Evolutionary conservation across 225 moss, liverwort and hornwort species (phyloP).

Genomic region (Physcomitrium patens): DNA sequence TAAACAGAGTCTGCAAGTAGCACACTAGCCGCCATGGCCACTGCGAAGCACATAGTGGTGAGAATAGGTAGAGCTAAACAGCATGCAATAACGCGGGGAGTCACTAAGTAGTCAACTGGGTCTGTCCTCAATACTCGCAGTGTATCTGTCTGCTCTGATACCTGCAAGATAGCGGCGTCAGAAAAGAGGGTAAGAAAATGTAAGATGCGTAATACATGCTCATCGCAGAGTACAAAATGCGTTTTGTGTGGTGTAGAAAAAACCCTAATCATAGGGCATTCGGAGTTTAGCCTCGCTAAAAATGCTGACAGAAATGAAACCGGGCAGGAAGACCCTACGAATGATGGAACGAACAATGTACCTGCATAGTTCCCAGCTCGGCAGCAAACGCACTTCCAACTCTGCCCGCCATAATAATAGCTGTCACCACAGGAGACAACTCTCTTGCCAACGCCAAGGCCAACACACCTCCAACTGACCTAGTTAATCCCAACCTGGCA

Average conservation of each 20-base stretch:
- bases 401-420: slow-evolving; percentile 96
- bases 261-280: slow-evolving; percentile 6
- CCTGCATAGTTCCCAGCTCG: slow-evolving; percentile 99
- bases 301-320: background rate
- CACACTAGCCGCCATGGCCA: slow-evolving; percentile 97
- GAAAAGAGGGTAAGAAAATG: background rate
- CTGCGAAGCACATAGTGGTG: slow-evolving; percentile 93
- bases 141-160: slow-evolving; percentile 99
- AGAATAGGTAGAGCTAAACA: slow-evolving; percentile 93
- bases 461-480: slow-evolving; percentile 97
- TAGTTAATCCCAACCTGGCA: slow-evolving; percentile 93
- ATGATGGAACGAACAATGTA: slow-evolving; percentile 32
- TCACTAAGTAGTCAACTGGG: slow-evolving; percentile 94
- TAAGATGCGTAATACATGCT: slow-evolving; percentile 9
- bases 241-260: background rate
- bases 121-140: slow-evolving; percentile 94
- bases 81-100: slow-evolving; percentile 96
- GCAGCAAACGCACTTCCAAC: slow-evolving; percentile 99
- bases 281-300: background rate
- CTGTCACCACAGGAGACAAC: slow-evolving; percentile 95
- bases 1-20: slow-evolving; percentile 96
- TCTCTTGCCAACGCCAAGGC: slow-evolving; percentile 93
- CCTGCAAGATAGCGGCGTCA: slow-evolving; percentile 52
- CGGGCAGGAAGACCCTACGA: background rate
- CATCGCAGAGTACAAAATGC: background rate